Percentiles rank a stretch among this genome's conserved stretches.
Evolutionary conservation across 208 protist genomes (phyloP).

Genomic region (Crithidia thermophila): DNA sequence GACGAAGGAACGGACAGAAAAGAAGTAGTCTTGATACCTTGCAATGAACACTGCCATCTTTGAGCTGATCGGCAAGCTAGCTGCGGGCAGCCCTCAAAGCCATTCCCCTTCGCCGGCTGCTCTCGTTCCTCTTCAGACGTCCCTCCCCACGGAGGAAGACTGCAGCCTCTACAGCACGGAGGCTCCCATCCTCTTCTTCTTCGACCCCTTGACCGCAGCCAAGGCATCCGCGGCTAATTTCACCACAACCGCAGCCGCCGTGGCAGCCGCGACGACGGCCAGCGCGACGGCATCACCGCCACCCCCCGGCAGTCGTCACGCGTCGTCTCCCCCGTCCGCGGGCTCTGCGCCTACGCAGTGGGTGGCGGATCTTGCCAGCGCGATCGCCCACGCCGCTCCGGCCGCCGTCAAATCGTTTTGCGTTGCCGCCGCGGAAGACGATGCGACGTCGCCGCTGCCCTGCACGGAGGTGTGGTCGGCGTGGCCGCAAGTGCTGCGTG

Average conservation of each 20-base stretch:
- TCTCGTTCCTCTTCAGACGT: slow-evolving; percentile 9
- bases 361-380: slow-evolving; percentile 13
- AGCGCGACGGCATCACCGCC: background rate
- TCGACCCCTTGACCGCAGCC: slow-evolving; percentile 2
- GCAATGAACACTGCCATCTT: slow-evolving; percentile 27
- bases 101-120: background rate
- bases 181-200: slow-evolving; percentile 28
- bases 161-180: slow-evolving; percentile 16
- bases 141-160: slow-evolving; percentile 22
- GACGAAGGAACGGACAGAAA: background rate
- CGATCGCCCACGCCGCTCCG: background rate
- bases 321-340: background rate
- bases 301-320: background rate
- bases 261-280: slow-evolving; percentile 2
- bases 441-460: slow-evolving; percentile 5
- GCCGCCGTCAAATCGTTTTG: slow-evolving; percentile 13
- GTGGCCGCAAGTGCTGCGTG: slow-evolving; percentile 41
- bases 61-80: slow-evolving; percentile 22
- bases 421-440: slow-evolving; percentile 27
- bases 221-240: background rate
- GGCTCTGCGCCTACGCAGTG: no score
- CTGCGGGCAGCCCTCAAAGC: background rate
- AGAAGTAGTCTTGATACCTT: background rate
- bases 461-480: slow-evolving; percentile 23
- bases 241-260: background rate